These are phyloP conservation scores for Solanum dulcamara DNA, from an alignment of 257 asterid species.

Conservation along the genomic window DNA sequence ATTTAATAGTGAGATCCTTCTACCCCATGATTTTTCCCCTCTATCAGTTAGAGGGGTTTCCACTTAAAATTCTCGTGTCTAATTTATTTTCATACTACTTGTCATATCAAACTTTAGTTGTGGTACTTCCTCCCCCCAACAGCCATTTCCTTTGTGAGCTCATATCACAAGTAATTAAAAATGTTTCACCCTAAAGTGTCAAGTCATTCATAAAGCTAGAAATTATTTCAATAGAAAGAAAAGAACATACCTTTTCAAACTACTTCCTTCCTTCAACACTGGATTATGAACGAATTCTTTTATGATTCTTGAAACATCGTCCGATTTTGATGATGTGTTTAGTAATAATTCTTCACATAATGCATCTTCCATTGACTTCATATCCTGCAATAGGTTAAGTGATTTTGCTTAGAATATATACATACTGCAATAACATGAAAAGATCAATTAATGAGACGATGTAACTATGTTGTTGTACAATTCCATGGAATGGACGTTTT, in stretches of 20 bases:
- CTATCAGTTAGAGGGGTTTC: no score
- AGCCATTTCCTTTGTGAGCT: not conserved
- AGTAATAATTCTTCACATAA: not conserved
- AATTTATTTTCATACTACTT: no score
- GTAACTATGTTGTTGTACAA: no score
- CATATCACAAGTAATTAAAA: not conserved
- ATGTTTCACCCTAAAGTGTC: not conserved
- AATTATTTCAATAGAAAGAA: not conserved
- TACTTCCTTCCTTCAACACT: not conserved
- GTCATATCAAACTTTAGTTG: no score
- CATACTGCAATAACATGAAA: no score
- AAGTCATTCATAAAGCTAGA: not conserved
- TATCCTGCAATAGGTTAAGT: slow-evolving; percentile 1
- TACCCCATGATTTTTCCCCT: no score
- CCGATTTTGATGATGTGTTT: not conserved
- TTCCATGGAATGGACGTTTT: no score
- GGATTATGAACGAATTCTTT: not conserved
- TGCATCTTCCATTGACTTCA: slow-evolving; percentile 5
- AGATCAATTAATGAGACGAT: no score
- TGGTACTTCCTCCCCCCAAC: no score
- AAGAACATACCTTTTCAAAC: not conserved
- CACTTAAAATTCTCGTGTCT: no score
- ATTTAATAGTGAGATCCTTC: no score
- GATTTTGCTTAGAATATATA: no score
- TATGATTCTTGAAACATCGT: not conserved